Percentiles rank a stretch among this genome's conserved stretches.
Evolutionary conservation across 73 alveolate genomes (phyloP).

Genomic region (Tetrahymena malaccensis): DNA sequence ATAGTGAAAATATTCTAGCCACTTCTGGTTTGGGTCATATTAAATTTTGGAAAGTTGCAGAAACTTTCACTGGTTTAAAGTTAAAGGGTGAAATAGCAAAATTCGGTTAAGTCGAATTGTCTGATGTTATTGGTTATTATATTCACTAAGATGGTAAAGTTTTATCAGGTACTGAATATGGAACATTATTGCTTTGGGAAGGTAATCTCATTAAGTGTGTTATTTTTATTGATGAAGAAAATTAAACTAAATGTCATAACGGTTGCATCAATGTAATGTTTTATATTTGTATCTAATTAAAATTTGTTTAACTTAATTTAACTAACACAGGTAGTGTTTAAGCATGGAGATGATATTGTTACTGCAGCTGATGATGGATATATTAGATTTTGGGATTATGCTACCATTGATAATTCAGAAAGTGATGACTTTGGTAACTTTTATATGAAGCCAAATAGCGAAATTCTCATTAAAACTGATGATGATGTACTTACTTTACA

Average conservation of each 20-base stretch:
- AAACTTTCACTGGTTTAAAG: slow-evolving; percentile 98
- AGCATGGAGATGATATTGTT: slow-evolving; percentile 71
- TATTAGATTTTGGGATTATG: slow-evolving; percentile 88
- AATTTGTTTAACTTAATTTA: not conserved
- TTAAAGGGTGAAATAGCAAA: slow-evolving; percentile 98
- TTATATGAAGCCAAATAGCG: slow-evolving; percentile 46
- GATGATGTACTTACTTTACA: not conserved
- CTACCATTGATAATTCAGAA: slow-evolving; percentile 87
- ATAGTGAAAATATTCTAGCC: slow-evolving; percentile 83
- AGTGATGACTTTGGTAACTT: slow-evolving; percentile 86
- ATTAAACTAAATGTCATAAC: slow-evolving; percentile 70
- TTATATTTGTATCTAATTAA: not conserved
- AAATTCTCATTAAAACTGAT: slow-evolving; percentile 37
- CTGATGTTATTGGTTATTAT: slow-evolving; percentile 91
- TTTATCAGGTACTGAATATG: slow-evolving; percentile 95
- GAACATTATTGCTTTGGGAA: slow-evolving; percentile 98
- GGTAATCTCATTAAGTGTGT: slow-evolving; percentile 67
- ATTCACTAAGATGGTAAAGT: slow-evolving; percentile 99
- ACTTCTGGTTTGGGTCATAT: slow-evolving; percentile 99
- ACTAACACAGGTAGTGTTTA: slow-evolving; percentile 51
- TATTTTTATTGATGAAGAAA: slow-evolving; percentile 53
- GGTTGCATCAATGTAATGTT: slow-evolving; percentile 39
- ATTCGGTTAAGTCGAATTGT: slow-evolving; percentile 97
- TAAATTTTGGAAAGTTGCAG: slow-evolving; percentile 99
- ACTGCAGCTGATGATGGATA: slow-evolving; percentile 97